Conservation (phyloP, 2,329 filamentous ascomycete species). For the Pseudogymnoascus sp. region DNA sequence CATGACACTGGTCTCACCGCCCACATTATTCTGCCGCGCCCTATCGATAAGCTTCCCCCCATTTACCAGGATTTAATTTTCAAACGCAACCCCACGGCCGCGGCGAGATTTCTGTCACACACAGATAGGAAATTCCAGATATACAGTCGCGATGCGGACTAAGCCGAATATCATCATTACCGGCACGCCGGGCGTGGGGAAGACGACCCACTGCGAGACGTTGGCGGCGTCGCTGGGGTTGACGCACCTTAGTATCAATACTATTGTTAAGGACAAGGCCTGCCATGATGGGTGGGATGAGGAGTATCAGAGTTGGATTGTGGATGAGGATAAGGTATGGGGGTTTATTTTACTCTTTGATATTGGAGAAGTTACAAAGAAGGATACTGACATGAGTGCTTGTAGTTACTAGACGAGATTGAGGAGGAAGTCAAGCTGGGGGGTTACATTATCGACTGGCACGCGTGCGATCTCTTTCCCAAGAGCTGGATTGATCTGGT, state of each 20-base stretch:
- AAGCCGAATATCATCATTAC: constrained; percentile 89
- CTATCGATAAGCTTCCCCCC: constrained; percentile 9
- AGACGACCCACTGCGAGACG: constrained; percentile 83
- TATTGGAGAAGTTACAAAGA: background rate
- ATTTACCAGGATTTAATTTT: constrained; percentile 3
- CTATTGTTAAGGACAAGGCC: constrained; percentile 78
- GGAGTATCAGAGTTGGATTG: constrained; percentile 78
- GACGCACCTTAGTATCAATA: constrained; percentile 79
- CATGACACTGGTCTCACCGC: background rate
- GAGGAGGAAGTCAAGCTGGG: constrained; percentile 72
- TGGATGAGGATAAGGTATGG: constrained; percentile 88
- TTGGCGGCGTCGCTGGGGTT: constrained; percentile 69
- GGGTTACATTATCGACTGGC: constrained; percentile 93
- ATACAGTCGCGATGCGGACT: constrained; percentile 33
- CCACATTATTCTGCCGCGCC: constrained; percentile 8
- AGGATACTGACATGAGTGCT: background rate
- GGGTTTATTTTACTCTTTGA: constrained; percentile 3
- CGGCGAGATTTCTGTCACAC: background rate
- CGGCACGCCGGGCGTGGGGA: constrained; percentile 90
- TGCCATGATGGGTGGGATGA: constrained; percentile 87
- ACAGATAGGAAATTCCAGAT: background rate
- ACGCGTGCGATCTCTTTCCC: constrained; percentile 92
- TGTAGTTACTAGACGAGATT: constrained; percentile 74
- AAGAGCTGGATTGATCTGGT: constrained; percentile 92
- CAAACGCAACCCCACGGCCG: background rate